Evolutionary conservation across 768 basidiomycete species (phyloP).

Genomic region (Termitomyces titanicus): DNA sequence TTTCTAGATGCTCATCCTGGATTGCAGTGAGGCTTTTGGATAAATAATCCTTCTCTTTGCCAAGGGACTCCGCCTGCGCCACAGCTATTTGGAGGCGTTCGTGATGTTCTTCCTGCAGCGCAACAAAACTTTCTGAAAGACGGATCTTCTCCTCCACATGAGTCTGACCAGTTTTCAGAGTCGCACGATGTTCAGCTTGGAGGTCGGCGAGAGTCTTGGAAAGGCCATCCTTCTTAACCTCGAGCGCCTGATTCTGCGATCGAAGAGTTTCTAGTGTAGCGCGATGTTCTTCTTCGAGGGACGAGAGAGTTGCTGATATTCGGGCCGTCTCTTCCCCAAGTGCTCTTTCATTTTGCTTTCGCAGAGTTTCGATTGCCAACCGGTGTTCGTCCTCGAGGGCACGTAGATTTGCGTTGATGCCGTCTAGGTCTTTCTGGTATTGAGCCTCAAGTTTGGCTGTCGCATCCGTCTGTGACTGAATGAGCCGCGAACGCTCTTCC

Average conservation of each 20-base stretch:
- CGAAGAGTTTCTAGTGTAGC: slow-evolving; percentile 31
- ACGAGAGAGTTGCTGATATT: slow-evolving; percentile 41
- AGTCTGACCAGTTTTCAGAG: not conserved
- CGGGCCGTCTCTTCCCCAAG: slow-evolving; percentile 45
- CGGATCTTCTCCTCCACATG: slow-evolving; percentile 1
- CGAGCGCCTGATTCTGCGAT: slow-evolving; percentile 5
- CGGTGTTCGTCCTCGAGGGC: slow-evolving; percentile 34
- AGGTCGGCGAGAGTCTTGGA: slow-evolving; percentile 1
- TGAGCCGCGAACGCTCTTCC: slow-evolving; percentile 23
- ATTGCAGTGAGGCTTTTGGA: not conserved
- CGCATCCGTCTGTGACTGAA: slow-evolving; percentile 35
- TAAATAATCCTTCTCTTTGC: slow-evolving; percentile 5
- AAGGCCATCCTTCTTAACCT: slow-evolving; percentile 5
- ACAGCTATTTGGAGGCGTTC: not conserved
- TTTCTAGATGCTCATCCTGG: slow-evolving; percentile 7
- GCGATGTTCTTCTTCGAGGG: slow-evolving; percentile 45
- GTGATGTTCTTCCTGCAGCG: slow-evolving; percentile 1
- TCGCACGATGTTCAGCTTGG: slow-evolving; percentile 5
- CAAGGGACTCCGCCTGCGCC: not conserved
- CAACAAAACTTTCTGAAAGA: not conserved
- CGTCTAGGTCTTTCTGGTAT: slow-evolving; percentile 43
- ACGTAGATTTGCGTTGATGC: slow-evolving; percentile 36
- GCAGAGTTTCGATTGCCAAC: slow-evolving; percentile 32
- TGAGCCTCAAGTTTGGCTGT: slow-evolving; percentile 36
- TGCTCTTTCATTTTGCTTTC: slow-evolving; percentile 30